Conservation (phyloP, 2,329 filamentous ascomycete species). For the Fusarium liriodendri region DNA sequence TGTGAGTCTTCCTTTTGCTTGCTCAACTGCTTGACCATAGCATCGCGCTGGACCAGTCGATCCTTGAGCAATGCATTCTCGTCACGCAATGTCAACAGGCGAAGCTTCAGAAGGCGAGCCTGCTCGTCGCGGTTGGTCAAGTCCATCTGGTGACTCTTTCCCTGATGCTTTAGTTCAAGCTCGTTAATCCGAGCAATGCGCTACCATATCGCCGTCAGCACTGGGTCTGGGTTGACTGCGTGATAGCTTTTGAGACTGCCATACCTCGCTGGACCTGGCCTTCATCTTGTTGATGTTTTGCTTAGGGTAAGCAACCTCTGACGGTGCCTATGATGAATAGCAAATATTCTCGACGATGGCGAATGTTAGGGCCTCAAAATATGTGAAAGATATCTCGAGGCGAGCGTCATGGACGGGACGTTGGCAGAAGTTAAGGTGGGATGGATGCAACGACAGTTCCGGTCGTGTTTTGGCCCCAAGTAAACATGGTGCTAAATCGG, state of each 20-base stretch:
- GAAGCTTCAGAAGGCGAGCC: slow-evolving; percentile 74
- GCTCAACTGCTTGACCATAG: slow-evolving; percentile 63
- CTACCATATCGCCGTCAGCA: slow-evolving; percentile 48
- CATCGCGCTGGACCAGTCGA: slow-evolving; percentile 69
- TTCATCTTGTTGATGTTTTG: slow-evolving; percentile 39
- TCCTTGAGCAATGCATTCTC: slow-evolving; percentile 77
- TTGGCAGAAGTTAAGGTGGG: slow-evolving; percentile 26
- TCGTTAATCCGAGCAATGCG: slow-evolving; percentile 59
- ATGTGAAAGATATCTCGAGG: slow-evolving; percentile 8
- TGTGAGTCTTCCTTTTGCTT: slow-evolving; percentile 54
- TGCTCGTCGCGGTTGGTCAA: slow-evolving; percentile 81
- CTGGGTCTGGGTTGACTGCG: slow-evolving; percentile 30
- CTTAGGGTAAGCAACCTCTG: neutral
- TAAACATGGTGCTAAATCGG: slow-evolving; percentile 48
- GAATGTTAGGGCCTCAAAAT: slow-evolving; percentile 1
- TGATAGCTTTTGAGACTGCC: slow-evolving; percentile 31
- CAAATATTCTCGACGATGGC: neutral
- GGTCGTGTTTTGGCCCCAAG: slow-evolving; percentile 44
- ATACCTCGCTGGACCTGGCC: slow-evolving; percentile 44
- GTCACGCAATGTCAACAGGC: slow-evolving; percentile 77
- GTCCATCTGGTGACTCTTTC: slow-evolving; percentile 71
- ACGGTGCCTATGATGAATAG: neutral
- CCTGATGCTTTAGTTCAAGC: slow-evolving; percentile 78
- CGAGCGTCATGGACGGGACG: slow-evolving; percentile 12
- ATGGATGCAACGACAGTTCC: slow-evolving; percentile 17